phyloP scores from a whole-genome alignment of 2,329 filamentous ascomycete genomes.

The Colletotrichum liaoningense region DNA sequence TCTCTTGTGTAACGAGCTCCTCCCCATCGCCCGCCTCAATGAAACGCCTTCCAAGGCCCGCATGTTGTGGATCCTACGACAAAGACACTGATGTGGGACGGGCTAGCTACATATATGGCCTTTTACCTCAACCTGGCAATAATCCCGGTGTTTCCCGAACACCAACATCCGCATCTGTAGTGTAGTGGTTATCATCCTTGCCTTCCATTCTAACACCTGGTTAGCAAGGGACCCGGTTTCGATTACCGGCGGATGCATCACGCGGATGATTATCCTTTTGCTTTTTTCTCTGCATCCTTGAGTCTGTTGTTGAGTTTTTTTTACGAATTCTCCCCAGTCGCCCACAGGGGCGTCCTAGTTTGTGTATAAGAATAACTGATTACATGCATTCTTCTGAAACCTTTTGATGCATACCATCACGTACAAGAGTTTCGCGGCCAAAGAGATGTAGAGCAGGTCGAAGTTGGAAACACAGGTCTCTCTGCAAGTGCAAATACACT shows the following conservation, averaged over 20 bases:
- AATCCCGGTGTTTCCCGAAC: not conserved
- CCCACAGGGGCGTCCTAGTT: no score
- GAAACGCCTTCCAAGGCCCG: not conserved
- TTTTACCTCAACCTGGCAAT: accelerated
- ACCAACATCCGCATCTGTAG: not conserved
- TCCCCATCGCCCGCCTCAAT: not conserved
- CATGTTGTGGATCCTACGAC: not conserved
- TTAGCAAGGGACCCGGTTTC: conserved; percentile 20
- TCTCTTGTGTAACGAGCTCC: no score
- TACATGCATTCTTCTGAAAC: no score
- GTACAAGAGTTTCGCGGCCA: no score
- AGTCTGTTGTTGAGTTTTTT: not conserved
- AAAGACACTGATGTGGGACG: not conserved
- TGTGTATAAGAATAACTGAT: no score
- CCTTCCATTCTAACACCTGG: not conserved
- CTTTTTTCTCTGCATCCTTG: not conserved
- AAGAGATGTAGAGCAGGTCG: no score
- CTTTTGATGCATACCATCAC: no score
- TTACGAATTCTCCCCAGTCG: no score
- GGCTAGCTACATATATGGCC: not conserved
- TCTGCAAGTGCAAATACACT: no score
- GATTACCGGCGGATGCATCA: conserved; percentile 13
- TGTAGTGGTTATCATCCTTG: conserved; percentile 28
- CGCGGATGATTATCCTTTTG: not conserved
- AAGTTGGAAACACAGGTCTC: no score